A percentile compares a stretch with the other conserved stretches of the same genome.
Conservation (phyloP, 2,329 filamentous ascomycete species). For the Botrytis galanthina region DNA sequence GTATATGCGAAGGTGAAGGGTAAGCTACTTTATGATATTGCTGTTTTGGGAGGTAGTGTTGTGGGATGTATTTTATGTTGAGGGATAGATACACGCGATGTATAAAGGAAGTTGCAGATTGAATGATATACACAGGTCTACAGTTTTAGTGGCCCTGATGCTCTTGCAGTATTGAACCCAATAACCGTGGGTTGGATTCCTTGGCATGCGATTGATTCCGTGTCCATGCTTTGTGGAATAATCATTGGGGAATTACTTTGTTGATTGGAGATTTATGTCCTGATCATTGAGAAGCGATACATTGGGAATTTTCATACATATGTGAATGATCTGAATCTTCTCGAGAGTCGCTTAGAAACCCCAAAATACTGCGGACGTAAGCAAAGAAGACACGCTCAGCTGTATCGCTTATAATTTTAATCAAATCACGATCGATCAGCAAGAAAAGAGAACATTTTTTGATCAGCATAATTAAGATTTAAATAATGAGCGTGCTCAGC, state of each 20-base stretch:
- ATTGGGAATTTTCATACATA: not conserved
- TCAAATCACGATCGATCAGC: not conserved
- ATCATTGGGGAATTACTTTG: not conserved
- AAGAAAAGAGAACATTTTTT: not conserved
- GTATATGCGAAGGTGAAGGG: not conserved
- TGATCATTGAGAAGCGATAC: not conserved
- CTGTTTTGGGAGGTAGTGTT: not conserved
- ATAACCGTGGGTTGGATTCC: not conserved
- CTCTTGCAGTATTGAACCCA: not conserved
- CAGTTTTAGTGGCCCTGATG: not conserved
- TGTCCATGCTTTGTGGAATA: not conserved
- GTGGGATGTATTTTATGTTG: not conserved
- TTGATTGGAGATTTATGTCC: not conserved
- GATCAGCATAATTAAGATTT: slow-evolving; percentile 21
- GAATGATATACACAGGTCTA: not conserved
- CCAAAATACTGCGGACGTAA: not conserved
- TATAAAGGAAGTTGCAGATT: not conserved
- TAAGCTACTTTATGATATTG: not conserved
- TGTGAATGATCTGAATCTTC: not conserved
- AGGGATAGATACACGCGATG: not conserved
- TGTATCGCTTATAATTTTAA: not conserved
- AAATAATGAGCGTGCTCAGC: slow-evolving; percentile 8
- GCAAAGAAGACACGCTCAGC: not conserved
- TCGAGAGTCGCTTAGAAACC: not conserved
- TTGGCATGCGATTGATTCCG: not conserved